Conservation (phyloP, 169 alveolate genomes). For the Eimeria praecox region DNA sequence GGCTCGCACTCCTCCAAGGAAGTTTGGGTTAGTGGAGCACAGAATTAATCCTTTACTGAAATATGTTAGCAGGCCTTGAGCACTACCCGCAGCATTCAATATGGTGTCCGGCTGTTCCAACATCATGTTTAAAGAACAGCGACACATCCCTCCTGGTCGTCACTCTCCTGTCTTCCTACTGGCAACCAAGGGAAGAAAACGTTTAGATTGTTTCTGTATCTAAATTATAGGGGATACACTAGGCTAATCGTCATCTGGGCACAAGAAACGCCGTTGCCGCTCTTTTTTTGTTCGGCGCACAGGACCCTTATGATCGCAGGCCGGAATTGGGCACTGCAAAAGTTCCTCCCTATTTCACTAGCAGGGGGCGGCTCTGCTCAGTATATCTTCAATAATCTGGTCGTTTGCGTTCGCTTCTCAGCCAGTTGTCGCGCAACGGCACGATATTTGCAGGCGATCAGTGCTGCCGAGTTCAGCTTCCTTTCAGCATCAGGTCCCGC, state of each 20-base stretch:
- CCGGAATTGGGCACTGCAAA: not conserved
- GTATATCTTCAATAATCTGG: not conserved
- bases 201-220: not conserved
- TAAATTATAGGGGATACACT: not conserved
- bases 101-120: not conserved
- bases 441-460: not conserved
- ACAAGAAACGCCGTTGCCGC: not conserved
- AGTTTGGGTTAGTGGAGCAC: not conserved
- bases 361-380: not conserved
- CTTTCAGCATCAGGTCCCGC: not conserved
- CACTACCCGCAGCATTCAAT: not conserved
- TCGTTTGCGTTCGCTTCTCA: not conserved
- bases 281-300: not conserved
- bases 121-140: slow-evolving; percentile 10
- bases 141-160: slow-evolving; percentile 20
- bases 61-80: not conserved
- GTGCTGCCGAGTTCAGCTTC: not conserved
- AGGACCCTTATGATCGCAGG: not conserved
- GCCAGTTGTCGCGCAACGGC: not conserved
- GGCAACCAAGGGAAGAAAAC: not conserved
- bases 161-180: slow-evolving; percentile 10
- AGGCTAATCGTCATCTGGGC: not conserved
- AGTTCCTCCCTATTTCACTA: not conserved
- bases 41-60: not conserved
- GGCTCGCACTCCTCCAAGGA: not conserved